Base-by-base conservation (phyloP, 768 basidiomycete species). In the Tylopilus balloui region DNA sequence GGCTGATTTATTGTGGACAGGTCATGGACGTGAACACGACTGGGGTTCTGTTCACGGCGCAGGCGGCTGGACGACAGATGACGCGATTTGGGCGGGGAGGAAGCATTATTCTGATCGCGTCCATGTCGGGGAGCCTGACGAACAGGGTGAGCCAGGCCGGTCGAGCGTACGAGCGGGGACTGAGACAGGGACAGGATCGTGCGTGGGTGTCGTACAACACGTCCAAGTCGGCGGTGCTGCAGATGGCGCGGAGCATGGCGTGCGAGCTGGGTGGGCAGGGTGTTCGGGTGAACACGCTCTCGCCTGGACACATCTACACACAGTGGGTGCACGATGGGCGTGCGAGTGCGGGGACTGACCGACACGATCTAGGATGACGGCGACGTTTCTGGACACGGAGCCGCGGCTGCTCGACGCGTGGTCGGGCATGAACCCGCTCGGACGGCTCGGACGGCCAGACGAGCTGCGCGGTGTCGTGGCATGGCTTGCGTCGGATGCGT, bases 221-320 rank as follows among this genome's bases (percentile, higher is more conserved):
- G 41, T 85, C 83, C 69, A 90, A 90, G 67, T 78, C 83, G 1
- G 87, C 81, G 5, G 85, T 90, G 15, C 66, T 88, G 35, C 87
- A 90, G 67, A 88, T 88, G 85, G 81, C 74, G 6, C 78, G 88
- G 36, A 87, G 83, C 63, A 84, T 90, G 85, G 87, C 87, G 4
- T 88, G 85, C 60, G 87, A 90, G 61, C 74, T 90, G 2, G 88
- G 84, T 2, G 68, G 61, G 29, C 71, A 80, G 63, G 68, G 73
- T 2, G 88, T 90, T 42, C 75, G 88, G 3, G 85, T 88, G 50
- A 90, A 90, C 64, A 73, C 81, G 12, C 72, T 90, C 43, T 88
- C 87, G 10, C 86, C 86, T 0, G 86, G 88, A 3, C 78, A 86
- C 59, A 86, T 88, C 23, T 84, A 85, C 60, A 88, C 86, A 6